Evolutionary conservation across 495 filamentous ascomycete genomes (phyloP).

Genomic region (Penicillium pulvis): DNA sequence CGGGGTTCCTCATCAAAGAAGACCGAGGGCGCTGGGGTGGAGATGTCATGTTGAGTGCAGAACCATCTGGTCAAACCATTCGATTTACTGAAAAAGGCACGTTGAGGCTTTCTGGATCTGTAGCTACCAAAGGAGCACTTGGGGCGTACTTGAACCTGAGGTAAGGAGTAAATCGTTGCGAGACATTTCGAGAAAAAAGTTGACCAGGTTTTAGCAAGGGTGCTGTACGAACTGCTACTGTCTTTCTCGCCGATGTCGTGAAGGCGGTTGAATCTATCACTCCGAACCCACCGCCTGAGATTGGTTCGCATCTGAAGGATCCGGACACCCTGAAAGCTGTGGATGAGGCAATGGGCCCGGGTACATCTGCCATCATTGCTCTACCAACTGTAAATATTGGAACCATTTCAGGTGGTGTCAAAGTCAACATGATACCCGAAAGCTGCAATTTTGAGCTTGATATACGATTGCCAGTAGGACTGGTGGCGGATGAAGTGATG

Average conservation of each 20-base stretch:
- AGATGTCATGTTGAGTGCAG: slow-evolving; percentile 13
- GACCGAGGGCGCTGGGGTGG: slow-evolving; percentile 8
- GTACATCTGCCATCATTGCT: slow-evolving; percentile 9
- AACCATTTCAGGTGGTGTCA: slow-evolving; percentile 11
- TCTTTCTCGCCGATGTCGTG: slow-evolving; percentile 4
- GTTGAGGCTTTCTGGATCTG: slow-evolving; percentile 11
- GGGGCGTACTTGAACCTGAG: slow-evolving; percentile 13
- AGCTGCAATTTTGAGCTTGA: slow-evolving; percentile 11
- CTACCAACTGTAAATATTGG: slow-evolving; percentile 12
- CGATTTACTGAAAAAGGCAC: slow-evolving; percentile 14
- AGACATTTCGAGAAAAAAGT: background rate
- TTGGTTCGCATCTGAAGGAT: slow-evolving; percentile 7
- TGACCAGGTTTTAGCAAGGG: slow-evolving; percentile 2
- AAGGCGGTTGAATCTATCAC: slow-evolving; percentile 7
- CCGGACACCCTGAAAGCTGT: slow-evolving; percentile 6
- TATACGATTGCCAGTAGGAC: slow-evolving; percentile 10
- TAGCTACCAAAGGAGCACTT: slow-evolving; percentile 3
- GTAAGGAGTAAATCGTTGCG: background rate
- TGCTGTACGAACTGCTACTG: slow-evolving; percentile 9
- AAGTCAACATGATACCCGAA: slow-evolving; percentile 14
- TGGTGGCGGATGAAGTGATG: slow-evolving; percentile 7
- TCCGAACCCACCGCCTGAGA: slow-evolving; percentile 10
- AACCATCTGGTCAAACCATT: slow-evolving; percentile 10
- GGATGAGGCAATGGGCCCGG: slow-evolving; percentile 12
- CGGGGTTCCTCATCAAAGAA: slow-evolving; percentile 4